Conservation (phyloP, 1,284 basidiomycete genomes). For the Termitomyces sp. region DNA sequence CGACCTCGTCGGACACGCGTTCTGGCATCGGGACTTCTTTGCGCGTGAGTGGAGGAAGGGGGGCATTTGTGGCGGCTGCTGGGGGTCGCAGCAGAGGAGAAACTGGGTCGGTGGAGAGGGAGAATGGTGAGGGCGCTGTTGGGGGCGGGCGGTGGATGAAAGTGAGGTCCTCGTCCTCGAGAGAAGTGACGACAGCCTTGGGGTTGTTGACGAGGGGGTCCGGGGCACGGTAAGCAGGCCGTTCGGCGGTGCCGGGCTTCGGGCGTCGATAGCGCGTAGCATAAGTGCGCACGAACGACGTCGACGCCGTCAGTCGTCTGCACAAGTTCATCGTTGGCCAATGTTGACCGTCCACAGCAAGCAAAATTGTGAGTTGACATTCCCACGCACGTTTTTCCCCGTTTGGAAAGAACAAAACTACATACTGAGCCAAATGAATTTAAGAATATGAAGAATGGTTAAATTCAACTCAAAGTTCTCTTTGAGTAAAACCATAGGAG, state of each 20-base stretch:
- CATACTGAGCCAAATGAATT: too few species aligned
- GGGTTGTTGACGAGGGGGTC: slow-evolving; percentile 62
- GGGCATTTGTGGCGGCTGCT: slow-evolving; percentile 21
- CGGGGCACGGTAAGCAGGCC: slow-evolving; percentile 55
- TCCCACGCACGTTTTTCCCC: slow-evolving; percentile 10
- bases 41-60: slow-evolving; percentile 42
- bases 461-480: too few species aligned
- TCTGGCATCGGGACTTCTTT: slow-evolving; percentile 31
- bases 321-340: slow-evolving; percentile 20
- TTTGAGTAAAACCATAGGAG: too few species aligned
- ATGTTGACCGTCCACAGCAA: neutral
- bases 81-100: slow-evolving; percentile 58
- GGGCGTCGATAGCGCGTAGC: slow-evolving; percentile 38
- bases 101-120: slow-evolving; percentile 58
- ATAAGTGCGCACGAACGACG: slow-evolving; percentile 23
- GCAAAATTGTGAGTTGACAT: slow-evolving; percentile 12
- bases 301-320: slow-evolving; percentile 18
- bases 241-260: slow-evolving; percentile 42
- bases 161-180: slow-evolving; percentile 54
- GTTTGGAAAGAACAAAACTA: neutral
- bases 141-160: slow-evolving; percentile 79
- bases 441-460: too few species aligned
- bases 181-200: slow-evolving; percentile 47
- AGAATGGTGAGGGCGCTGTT: slow-evolving; percentile 62
- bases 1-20: slow-evolving; percentile 45